A percentile compares a stretch with the other conserved stretches of the same genome.
These are phyloP conservation scores for Corymbia calophylla DNA, from an alignment of 441 rosid genomes.

Conservation along the genomic window DNA sequence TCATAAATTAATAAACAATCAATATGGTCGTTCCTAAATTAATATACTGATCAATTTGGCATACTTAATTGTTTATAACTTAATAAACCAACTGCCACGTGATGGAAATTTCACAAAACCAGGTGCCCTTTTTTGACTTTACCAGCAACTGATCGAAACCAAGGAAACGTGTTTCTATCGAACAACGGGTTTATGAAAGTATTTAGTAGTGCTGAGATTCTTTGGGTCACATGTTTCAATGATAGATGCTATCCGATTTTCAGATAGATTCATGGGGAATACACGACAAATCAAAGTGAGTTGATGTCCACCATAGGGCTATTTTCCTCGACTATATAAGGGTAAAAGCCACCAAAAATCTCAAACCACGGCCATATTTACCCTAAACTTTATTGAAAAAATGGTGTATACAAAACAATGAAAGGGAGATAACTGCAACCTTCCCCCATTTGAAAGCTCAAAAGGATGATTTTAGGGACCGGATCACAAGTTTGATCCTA, in stretches of 20 bases:
- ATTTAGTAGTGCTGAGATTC: neutral
- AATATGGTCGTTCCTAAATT: neutral
- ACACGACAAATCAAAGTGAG: neutral
- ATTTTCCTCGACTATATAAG: no score
- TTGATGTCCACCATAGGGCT: neutral
- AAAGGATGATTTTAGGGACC: no score
- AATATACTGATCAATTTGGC: neutral
- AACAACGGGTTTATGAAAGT: neutral
- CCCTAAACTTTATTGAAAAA: no score
- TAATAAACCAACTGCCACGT: neutral
- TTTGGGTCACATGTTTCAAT: neutral
- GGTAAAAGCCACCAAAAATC: no score
- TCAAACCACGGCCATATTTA: no score
- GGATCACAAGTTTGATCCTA: neutral
- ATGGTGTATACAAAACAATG: no score
- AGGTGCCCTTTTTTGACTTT: neutral
- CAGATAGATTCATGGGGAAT: neutral
- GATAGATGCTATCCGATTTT: neutral
- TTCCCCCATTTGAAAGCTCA: no score
- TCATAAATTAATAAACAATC: neutral
- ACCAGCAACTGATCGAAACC: neutral
- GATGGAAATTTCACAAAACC: neutral
- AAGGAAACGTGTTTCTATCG: neutral
- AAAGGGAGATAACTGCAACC: no score
- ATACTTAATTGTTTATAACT: neutral